phyloP scores from a whole-genome alignment of 306 rosid genomes.

The Carpinus viminea region DNA sequence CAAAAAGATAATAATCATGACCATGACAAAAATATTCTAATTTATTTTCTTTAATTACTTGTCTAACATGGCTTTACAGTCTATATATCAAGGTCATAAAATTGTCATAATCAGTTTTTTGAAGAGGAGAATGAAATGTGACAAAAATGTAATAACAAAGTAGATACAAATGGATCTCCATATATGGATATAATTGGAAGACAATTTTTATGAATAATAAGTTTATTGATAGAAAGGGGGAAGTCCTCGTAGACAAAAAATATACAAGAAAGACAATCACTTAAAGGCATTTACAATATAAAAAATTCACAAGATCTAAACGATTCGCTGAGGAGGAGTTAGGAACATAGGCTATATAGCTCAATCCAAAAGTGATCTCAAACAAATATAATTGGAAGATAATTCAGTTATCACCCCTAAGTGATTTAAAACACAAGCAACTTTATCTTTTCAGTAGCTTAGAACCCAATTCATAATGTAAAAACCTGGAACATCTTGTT shows the following conservation, averaged over 20 bases:
- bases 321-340: too few species aligned
- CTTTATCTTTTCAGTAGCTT: background rate
- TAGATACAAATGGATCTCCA: background rate
- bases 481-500: background rate
- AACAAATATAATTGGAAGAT: background rate
- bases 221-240: too few species aligned
- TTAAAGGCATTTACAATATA: too few species aligned
- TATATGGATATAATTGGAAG: background rate
- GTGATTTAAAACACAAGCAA: background rate
- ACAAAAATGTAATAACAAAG: background rate
- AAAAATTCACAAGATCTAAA: too few species aligned
- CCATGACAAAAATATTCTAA: background rate
- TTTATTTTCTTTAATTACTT: background rate
- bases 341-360: too few species aligned
- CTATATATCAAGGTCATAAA: background rate
- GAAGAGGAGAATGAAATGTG: background rate
- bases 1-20: background rate
- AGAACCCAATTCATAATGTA: background rate
- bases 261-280: too few species aligned
- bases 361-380: too few species aligned
- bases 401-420: background rate
- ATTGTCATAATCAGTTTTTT: background rate
- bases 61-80: background rate
- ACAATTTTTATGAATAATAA: background rate
- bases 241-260: too few species aligned